Evolutionary conservation across 257 asterid genomes (phyloP), one percentile per base, ranked within the genome.

Genomic region (Capsicum baccatum): DNA sequence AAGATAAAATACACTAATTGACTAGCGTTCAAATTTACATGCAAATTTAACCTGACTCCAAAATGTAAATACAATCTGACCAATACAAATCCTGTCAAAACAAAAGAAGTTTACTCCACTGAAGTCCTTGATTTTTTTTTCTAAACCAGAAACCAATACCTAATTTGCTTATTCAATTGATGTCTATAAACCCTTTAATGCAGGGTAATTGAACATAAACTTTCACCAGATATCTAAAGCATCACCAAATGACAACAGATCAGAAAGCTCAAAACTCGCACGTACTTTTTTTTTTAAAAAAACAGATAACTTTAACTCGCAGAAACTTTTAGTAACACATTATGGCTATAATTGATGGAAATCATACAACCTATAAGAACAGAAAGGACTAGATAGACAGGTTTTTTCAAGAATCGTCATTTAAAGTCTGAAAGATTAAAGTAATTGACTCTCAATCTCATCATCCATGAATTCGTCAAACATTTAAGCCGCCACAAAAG

Each of bases 31-130:
- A 9, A 52, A 76, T 12, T 50, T 21, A 52, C 81, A 54, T 52
- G 81, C 81, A 76, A 76, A 52, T 21, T 74, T 6, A 52, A 73
- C 59, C 80, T n/a, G 16, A 73, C n/a, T 73, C 79, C 58, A 44
- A 44, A 19, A 12, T 73, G 12, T 50, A 50, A 74, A 6, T 33
- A 69, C 52, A 16, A 42, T 69, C 33, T 10, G 79, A 69, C 55
- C 79, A 69, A 69, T 8, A 42, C 33, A 42, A 50, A 74, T 74
- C 14, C 62, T 50, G 21, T 76, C 81, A 76, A 76, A 13, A 19
- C 80, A 73, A 50, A 76, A 76, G 58, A 52, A 76, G 48, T 52
- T 52, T 74, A 3, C 57, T 71, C 79, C 79, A 70, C 17, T 4
- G 3, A 47, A 44, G 79, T 76, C 47, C 62, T 26, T 76, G 39